Evolutionary conservation across 208 protist genomes (phyloP), one percentile per base, ranked within the genome.

Genomic region (Leishmania aethiopica): DNA sequence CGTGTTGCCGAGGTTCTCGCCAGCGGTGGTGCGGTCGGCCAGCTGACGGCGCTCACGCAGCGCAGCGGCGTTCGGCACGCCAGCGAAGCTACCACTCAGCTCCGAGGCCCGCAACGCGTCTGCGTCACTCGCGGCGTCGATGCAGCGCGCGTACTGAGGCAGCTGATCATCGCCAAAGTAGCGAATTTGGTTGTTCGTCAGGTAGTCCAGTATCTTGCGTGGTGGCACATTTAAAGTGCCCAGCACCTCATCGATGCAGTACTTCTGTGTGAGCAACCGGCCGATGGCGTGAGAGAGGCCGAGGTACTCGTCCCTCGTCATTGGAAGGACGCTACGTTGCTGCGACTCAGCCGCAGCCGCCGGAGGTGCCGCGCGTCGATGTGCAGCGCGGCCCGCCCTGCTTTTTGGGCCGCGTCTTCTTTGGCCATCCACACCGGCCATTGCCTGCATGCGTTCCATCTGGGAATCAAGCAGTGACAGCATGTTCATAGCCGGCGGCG

Each of bases 191-290:
- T 96, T 97, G 86, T 96, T 94, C 57, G 83, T 83, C 19, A 97
- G 25, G 84, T 97, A 97, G 47, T 87, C 89, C 7, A 96, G 77
- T 25, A 96, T 75, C 79, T 93, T 93, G 17, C 86, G 82, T 6
- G 94, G 90, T 3, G 89, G 83, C 3, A 93, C 92, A 71, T 94
- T 95, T 25, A 97, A 78, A 32, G 84, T 60, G 40, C 79, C 57
- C 1, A 89, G 73, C 17, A 96, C 91, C 35, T 90, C 87, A 47
- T 83, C 77, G 2, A 95, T 75, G 1, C 75, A 78, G 84, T 98
- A 96, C 85, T 94, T 92, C 70, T 96, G 92, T 11, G 92, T 94
- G 49, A 98, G 90, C 47, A 98, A 81, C 10, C 93, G 92, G 40
- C 89, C 95, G 4, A 92, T 89, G 37, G 92, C 89, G 82, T 98